Base-by-base conservation (phyloP, 2,329 filamentous ascomycete genomes). In the Aspergillus sp. region DNA sequence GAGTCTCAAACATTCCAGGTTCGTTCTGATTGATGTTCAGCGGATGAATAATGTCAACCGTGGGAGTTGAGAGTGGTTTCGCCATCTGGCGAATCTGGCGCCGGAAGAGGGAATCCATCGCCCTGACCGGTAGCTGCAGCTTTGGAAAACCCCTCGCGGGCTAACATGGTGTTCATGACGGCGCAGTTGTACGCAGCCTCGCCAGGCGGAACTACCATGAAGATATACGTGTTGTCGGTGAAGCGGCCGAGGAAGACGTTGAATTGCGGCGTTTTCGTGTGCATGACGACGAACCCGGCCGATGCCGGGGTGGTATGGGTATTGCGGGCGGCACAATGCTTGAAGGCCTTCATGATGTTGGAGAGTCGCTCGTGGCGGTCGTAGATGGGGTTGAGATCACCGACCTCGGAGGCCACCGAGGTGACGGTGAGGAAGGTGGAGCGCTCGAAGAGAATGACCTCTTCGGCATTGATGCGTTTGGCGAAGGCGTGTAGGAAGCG, bases 261-360 rank as follows among this genome's bases (percentile, higher is more conserved):
- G 80, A 98, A 98, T 50, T 78, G 77, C n/a, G 78, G 79, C 0
- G 81, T 82, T 61, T 82, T 82, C 54, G 79, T 78, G 59, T 80
- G 77, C 76, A 80, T 79, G 55, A 79, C 74, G 29, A 78, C 63
- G 59, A 81, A 80, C 26, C 75, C 76, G 32, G 75, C 78, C 1
- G 73, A 76, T 12, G 71, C 74, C 4, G 75, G 77, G 3, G 73
- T 80, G 9, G 77, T 78, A 59, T 77, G 76, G 18, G 77, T 80
- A 61, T 78, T 80, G 29, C 75, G 69, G 45, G 77, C 78, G n/a
- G 76, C 75, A 58, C 77, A 86, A 79, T 98, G 94, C 81, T 98
- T 99, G 81, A 98, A 97, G 60, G 94, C 93, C 80, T 99, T 99
- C 78, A 99, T 90, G 71, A 99, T 97, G 75, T 96, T 98, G 63